Conservation (phyloP, 1,284 basidiomycete genomes). For the Ustilago xerochloae region DNA sequence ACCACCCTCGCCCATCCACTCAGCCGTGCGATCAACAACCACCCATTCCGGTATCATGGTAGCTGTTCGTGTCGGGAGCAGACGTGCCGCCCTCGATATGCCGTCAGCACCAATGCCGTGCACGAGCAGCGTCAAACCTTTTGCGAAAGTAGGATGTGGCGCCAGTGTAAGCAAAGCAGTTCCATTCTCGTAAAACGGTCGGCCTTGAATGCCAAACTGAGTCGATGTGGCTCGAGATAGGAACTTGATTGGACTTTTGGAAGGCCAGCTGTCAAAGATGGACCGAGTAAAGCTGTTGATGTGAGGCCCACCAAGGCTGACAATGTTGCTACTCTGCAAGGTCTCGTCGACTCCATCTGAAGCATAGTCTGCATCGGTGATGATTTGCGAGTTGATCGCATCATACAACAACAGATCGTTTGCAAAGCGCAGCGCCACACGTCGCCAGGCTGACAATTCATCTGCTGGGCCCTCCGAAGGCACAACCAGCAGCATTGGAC, state of each 20-base stretch:
- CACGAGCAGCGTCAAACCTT: constrained; percentile 27
- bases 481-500: constrained; percentile 38
- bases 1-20: constrained; percentile 44
- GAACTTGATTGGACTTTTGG: constrained; percentile 18
- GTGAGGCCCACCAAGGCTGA: constrained; percentile 36
- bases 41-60: constrained; percentile 52
- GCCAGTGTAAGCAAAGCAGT: constrained; percentile 30
- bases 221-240: constrained; percentile 6
- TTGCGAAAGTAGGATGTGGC: constrained; percentile 6
- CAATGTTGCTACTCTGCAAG: constrained; percentile 27
- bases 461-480: constrained; percentile 7
- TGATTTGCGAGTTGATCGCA: constrained; percentile 36
- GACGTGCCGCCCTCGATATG: constrained; percentile 31
- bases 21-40: constrained; percentile 24
- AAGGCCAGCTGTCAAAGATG: constrained; percentile 17
- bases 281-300: constrained; percentile 30
- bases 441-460: constrained; percentile 14
- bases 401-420: constrained; percentile 43
- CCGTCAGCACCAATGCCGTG: constrained; percentile 32
- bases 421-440: constrained; percentile 34
- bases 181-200: constrained; percentile 29
- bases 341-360: background rate
- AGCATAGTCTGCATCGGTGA: constrained; percentile 29
- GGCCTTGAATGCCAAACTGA: constrained; percentile 39
- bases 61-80: constrained; percentile 49